Conservation (phyloP, 768 basidiomycete species). For the Leccinum incarnatum region DNA sequence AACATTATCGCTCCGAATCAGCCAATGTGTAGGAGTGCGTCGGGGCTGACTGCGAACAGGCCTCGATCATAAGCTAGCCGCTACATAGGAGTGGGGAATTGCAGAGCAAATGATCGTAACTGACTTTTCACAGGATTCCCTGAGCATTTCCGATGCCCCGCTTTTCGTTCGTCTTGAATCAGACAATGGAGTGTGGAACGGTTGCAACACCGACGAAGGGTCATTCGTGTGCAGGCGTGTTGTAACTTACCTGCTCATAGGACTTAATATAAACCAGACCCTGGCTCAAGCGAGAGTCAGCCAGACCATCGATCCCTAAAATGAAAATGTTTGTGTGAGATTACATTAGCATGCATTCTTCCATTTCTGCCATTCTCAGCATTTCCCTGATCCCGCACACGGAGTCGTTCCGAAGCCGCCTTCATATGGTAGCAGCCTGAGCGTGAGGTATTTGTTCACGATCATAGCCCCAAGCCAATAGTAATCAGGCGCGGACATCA, state of each 20-base stretch:
- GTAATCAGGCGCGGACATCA: neutral
- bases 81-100: neutral
- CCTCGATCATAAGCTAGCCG: neutral
- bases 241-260: too few relatives aligned
- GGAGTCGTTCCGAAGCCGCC: too few relatives aligned
- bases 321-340: too few relatives aligned
- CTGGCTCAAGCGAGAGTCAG: too few relatives aligned
- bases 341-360: too few relatives aligned
- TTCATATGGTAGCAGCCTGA: too few relatives aligned
- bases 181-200: neutral
- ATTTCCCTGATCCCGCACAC: too few relatives aligned
- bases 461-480: neutral
- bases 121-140: neutral
- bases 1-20: neutral
- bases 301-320: too few relatives aligned
- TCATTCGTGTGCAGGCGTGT: too few relatives aligned
- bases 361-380: too few relatives aligned
- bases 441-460: neutral
- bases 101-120: neutral
- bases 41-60: too few relatives aligned
- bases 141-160: neutral
- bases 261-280: too few relatives aligned
- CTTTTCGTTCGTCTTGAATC: neutral
- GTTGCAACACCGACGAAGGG: neutral
- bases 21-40: neutral